Evolutionary conservation across 1,139 yeast species (phyloP), one percentile per base, ranked within the genome.

Genomic region (Nadsonia starkeyi-henricii): DNA sequence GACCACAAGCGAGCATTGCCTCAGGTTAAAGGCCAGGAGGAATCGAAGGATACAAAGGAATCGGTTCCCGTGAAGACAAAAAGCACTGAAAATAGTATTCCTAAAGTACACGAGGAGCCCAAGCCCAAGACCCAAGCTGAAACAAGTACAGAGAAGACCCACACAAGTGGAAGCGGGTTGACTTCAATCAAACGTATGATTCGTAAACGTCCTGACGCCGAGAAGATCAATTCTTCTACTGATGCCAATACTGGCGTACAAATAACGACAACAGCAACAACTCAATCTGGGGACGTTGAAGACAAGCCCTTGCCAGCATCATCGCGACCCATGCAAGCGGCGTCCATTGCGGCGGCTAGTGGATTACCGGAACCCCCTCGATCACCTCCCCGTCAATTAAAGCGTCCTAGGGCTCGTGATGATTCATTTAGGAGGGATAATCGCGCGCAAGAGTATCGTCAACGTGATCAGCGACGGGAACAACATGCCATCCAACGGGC

Each of bases 361-460:
- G 18, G 44, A 7, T 9, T 20, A 41, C 20, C 20, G 3, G 33
- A 17, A 13, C 20, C 44, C 5, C 44, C 26, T 5, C 17, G 23
- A 17, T 19, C 45, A 39, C 54, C 55, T 20, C 53, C 56, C 3
- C 50, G 54, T 8, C 55, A 55, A 46, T 42, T 54, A 20, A 56
- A 62, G 48, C 52, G 58, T 48, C 60, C 63, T 18, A 52, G 58
- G 13, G 51, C 58, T 30, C 51, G 62, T n/a, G 44, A 52, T n/a
- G 48, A 53, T 23, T 50, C 49, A 12, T 51, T 47, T 12, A 58
- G 55, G n/a, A 55, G 61, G n/a, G 57, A 55, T 8, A 45, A 47
- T 15, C 50, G 53, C 44, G 56, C 59, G 1, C 48, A 46, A 37
- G 54, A 54, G 41, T 50, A 49, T 50, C 57, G 65, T 33, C 55